Evolutionary conservation across 1,284 basidiomycete species (phyloP).

Genomic region (Cystobasidium sp.): DNA sequence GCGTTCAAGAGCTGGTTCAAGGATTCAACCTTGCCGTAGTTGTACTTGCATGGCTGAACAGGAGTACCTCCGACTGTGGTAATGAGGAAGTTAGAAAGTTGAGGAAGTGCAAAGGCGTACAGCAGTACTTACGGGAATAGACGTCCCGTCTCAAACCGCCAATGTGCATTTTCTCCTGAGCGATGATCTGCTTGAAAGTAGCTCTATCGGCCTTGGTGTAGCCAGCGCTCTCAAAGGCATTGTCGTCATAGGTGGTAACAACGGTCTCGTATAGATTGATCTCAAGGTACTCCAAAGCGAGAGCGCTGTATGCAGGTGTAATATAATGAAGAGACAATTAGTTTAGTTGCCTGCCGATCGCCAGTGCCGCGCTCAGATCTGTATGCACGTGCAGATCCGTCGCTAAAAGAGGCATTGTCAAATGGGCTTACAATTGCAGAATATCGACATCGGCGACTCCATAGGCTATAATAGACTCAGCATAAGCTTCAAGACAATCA

Average conservation of each 20-base stretch:
- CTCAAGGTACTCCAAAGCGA: conserved; percentile 43
- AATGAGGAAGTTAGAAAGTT: not conserved
- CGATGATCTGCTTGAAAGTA: conserved; percentile 38
- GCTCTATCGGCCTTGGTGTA: conserved; percentile 21
- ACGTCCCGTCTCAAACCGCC: not conserved
- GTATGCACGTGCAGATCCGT: conserved; percentile 1
- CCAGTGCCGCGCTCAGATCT: not conserved
- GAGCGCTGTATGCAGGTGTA: conserved; percentile 10
- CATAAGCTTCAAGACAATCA: not conserved
- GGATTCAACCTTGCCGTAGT: conserved; percentile 17
- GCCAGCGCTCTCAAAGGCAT: conserved; percentile 26
- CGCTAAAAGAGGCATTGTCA: not conserved
- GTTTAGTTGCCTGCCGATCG: conserved; percentile 25
- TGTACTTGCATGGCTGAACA: conserved; percentile 30
- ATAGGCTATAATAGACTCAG: not conserved
- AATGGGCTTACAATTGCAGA: conserved; percentile 25
- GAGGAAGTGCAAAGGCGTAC: not conserved
- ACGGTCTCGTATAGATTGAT: conserved; percentile 39
- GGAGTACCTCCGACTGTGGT: conserved; percentile 27
- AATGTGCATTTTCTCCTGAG: conserved; percentile 30
- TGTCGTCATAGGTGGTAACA: conserved; percentile 22
- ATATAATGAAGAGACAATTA: not conserved
- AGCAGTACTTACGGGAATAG: conserved; percentile 1
- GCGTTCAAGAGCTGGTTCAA: conserved; percentile 25
- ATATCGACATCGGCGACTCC: conserved; percentile 22